These are phyloP conservation scores for Cytospora piceae DNA, from an alignment of 2,329 filamentous ascomycete genomes.

Conservation along the genomic window DNA sequence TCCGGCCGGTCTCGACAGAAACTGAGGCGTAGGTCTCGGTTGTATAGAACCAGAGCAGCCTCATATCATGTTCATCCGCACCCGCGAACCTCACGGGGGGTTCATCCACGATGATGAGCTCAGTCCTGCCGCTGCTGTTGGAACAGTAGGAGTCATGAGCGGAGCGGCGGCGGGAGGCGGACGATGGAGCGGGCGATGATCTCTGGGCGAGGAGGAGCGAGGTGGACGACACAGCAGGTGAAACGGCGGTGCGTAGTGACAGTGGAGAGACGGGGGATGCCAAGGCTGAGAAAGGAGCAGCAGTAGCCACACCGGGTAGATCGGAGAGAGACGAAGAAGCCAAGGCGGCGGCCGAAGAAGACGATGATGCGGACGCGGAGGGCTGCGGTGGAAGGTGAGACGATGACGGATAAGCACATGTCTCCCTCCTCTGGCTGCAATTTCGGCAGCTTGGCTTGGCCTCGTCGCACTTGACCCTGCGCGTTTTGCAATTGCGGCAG, in stretches of 20 bases:
- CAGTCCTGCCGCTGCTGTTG: conserved; percentile 33
- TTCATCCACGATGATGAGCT: conserved; percentile 40
- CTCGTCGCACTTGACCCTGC: conserved; percentile 62
- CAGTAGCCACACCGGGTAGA: not conserved
- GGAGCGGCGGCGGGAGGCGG: conserved; percentile 22
- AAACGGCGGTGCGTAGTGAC: conserved; percentile 18
- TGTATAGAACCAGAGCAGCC: conserved; percentile 60
- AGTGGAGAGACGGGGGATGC: conserved; percentile 23
- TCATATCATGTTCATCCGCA: conserved; percentile 52
- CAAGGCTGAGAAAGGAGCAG: conserved; percentile 10
- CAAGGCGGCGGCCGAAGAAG: conserved; percentile 3
- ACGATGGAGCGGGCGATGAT: not conserved
- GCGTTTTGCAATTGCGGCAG: conserved; percentile 58
- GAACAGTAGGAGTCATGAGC: conserved; percentile 6
- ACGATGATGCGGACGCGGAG: conserved; percentile 28
- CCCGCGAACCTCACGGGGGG: conserved; percentile 42
- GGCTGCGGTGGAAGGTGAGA: conserved; percentile 15
- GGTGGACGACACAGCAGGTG: conserved; percentile 12
- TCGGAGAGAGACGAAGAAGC: not conserved
- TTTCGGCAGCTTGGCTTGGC: conserved; percentile 52
- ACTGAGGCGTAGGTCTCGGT: conserved; percentile 51
- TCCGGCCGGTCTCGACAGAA: conserved; percentile 43
- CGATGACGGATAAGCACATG: conserved; percentile 49
- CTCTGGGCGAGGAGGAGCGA: conserved; percentile 7
- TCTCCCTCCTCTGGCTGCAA: conserved; percentile 52